phyloP scores from a whole-genome alignment of 1,284 basidiomycete species.

The Ganoderma leucocontextum region DNA sequence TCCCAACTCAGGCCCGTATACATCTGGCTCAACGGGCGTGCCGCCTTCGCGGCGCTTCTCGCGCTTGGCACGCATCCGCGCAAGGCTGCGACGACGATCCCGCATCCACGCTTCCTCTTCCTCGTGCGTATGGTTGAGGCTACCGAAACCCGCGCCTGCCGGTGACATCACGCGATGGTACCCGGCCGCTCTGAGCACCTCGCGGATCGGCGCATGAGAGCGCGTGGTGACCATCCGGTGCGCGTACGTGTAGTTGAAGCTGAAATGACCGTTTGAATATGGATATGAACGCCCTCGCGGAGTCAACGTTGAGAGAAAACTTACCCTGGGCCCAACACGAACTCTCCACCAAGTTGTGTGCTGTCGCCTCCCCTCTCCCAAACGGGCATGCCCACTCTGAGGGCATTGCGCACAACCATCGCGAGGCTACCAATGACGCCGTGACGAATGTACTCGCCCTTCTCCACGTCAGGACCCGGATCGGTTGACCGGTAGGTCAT shows the following conservation, averaged over 20 bases:
- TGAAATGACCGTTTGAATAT: conserved; percentile 35
- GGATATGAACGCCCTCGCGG: conserved; percentile 6
- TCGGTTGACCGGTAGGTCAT: conserved; percentile 68
- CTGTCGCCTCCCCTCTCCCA: conserved; percentile 83
- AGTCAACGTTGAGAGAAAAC: conserved; percentile 32
- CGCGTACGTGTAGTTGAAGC: conserved; percentile 66
- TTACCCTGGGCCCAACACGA: conserved; percentile 83
- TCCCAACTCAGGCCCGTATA: conserved; percentile 31
- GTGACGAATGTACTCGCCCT: conserved; percentile 72
- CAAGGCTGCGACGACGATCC: conserved; percentile 34
- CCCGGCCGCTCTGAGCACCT: conserved; percentile 71
- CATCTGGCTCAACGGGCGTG: conserved; percentile 11
- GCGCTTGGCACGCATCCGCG: conserved; percentile 36
- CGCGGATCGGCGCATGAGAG: conserved; percentile 73
- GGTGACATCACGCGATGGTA: conserved; percentile 36
- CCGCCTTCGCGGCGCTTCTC: conserved; percentile 35
- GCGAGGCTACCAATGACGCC: conserved; percentile 71
- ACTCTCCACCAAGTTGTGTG: conserved; percentile 87
- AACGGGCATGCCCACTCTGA: conserved; percentile 78
- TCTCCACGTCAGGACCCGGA: conserved; percentile 54
- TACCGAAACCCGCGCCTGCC: conserved; percentile 18
- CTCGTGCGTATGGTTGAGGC: conserved; percentile 24
- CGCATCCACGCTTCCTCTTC: conserved; percentile 41
- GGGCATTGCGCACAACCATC: conserved; percentile 72
- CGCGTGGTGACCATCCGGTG: conserved; percentile 79